These are phyloP conservation scores for Chimonanthus salicifolius DNA, from an alignment of 164 flowering plant species.

Conservation along the genomic window DNA sequence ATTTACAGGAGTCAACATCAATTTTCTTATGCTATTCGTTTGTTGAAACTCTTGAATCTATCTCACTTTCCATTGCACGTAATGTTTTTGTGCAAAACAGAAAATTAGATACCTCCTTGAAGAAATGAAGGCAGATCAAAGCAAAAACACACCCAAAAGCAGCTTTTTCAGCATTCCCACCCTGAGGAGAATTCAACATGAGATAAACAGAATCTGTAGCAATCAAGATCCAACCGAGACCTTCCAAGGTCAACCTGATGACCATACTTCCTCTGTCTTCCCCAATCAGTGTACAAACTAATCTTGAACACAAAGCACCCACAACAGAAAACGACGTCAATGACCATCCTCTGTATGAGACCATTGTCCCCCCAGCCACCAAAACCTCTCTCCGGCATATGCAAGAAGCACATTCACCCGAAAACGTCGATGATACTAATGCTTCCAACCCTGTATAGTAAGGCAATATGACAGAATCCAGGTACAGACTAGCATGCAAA, in stretches of 20 bases:
- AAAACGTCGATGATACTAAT: conserved; percentile 32
- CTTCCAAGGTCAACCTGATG: background rate
- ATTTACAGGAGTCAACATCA: too few relatives aligned
- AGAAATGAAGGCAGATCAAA: conserved; percentile 29
- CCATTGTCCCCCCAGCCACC: conserved; percentile 37
- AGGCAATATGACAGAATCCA: conserved; percentile 45
- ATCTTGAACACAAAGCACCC: too few relatives aligned
- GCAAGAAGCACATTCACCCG: conserved; percentile 25
- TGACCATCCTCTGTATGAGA: conserved; percentile 42
- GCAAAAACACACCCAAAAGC: conserved; percentile 31
- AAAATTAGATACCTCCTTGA: conserved; percentile 7
- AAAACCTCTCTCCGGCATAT: conserved; percentile 18
- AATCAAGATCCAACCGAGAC: conserved; percentile 17
- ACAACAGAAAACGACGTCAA: conserved; percentile 22
- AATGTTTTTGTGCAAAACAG: too few relatives aligned
- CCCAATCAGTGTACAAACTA: background rate
- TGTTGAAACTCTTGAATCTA: too few relatives aligned
- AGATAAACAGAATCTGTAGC: conserved; percentile 29
- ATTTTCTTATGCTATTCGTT: too few relatives aligned
- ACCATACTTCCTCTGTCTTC: conserved; percentile 12
- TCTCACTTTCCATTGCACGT: too few relatives aligned
- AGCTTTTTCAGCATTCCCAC: conserved; percentile 11
- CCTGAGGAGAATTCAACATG: conserved; percentile 22
- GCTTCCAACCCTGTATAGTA: conserved; percentile 58
- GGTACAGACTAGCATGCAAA: conserved; percentile 1